phyloP scores from a whole-genome alignment of 2,329 filamentous ascomycete species.

The Alternaria burnsii region DNA sequence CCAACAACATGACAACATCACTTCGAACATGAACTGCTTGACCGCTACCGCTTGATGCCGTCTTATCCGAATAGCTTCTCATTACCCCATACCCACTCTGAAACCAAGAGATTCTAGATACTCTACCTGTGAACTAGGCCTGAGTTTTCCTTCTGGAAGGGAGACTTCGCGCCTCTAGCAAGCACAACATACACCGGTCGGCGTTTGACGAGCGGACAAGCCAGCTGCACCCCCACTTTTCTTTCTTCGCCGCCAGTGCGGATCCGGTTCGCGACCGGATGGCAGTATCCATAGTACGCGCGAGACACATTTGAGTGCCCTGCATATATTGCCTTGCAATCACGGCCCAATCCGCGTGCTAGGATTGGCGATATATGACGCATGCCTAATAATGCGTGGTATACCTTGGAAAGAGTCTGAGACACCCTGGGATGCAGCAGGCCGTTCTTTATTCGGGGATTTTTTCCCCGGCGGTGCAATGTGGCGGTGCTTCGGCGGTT shows the following conservation, averaged over 20 bases:
- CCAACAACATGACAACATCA: slow-evolving; percentile 2
- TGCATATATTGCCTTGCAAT: slow-evolving; percentile 10
- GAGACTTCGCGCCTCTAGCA: background rate
- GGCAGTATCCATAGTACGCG: background rate
- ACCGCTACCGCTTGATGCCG: slow-evolving; percentile 5
- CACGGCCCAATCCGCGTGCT: slow-evolving; percentile 2
- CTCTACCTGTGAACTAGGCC: background rate
- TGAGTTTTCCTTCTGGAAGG: background rate
- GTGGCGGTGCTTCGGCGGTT: slow-evolving; percentile 14
- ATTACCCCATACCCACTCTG: slow-evolving; percentile 12
- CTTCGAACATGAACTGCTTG: background rate
- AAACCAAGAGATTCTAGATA: background rate
- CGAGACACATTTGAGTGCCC: slow-evolving; percentile 6
- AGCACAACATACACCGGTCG: slow-evolving; percentile 5
- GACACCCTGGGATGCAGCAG: background rate
- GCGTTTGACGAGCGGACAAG: slow-evolving; percentile 4
- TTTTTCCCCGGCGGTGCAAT: slow-evolving; percentile 5
- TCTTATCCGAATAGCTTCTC: slow-evolving; percentile 3
- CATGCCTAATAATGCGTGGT: background rate
- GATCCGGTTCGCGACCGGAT: slow-evolving; percentile 18
- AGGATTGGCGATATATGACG: slow-evolving; percentile 2
- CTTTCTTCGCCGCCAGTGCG: slow-evolving; percentile 13
- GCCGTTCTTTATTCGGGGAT: background rate
- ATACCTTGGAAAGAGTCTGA: background rate
- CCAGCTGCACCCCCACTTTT: slow-evolving; percentile 7